Conservation (phyloP, 352 stramenopile genomes). For the Ochromonadaceae sp. region DNA sequence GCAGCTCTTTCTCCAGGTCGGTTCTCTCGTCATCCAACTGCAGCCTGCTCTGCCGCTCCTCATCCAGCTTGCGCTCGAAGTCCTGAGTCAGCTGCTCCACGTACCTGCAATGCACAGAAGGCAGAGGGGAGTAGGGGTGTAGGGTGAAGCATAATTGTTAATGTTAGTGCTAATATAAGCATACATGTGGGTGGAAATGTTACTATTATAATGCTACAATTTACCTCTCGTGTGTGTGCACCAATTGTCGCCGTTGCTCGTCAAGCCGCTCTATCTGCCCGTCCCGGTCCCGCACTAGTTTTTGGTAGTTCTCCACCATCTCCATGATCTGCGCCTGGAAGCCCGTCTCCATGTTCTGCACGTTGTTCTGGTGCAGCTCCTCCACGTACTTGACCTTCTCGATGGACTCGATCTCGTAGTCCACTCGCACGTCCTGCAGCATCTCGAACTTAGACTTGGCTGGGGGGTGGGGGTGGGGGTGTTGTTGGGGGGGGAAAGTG, state of each 20-base stretch:
- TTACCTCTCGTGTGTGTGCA: conserved; percentile 38
- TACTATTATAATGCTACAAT: no score
- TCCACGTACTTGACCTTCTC: conserved; percentile 55
- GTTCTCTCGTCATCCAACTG: conserved; percentile 33
- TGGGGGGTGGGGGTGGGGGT: not conserved
- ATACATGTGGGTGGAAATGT: no score
- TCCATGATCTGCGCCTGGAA: conserved; percentile 76
- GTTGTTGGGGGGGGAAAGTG: not conserved
- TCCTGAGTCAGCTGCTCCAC: conserved; percentile 54
- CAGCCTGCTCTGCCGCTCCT: conserved; percentile 32
- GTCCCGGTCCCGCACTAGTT: conserved; percentile 58
- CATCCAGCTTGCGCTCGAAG: conserved; percentile 52
- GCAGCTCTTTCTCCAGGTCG: conserved; percentile 37
- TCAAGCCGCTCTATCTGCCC: conserved; percentile 46
- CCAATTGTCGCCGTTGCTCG: conserved; percentile 28
- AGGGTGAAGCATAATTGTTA: no score
- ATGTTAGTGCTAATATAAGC: no score
- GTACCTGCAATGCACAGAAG: conserved; percentile 37
- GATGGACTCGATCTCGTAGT: conserved; percentile 27
- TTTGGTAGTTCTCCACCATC: conserved; percentile 71
- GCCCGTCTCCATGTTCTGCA: conserved; percentile 64
- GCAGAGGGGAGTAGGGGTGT: no score
- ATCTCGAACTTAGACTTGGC: conserved; percentile 68
- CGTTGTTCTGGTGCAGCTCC: conserved; percentile 59
- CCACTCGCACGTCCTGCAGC: conserved; percentile 70